phyloP scores from a whole-genome alignment of 176 grass and related monocot species.

The Guadua angustifolia region DNA sequence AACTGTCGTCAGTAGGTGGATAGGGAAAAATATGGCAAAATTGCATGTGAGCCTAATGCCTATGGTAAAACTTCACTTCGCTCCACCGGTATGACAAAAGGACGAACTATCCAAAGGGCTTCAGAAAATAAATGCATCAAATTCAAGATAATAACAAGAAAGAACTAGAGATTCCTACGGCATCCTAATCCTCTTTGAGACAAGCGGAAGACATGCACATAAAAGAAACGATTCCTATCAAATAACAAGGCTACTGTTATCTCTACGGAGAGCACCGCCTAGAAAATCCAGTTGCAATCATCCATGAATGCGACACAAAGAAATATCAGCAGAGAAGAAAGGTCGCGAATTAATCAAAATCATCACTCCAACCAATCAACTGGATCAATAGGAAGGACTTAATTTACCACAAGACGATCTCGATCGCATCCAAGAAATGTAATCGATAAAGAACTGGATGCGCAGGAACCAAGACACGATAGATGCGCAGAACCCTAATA shows the following conservation, averaged over 20 bases:
- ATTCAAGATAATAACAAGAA: slow-evolving; percentile 11
- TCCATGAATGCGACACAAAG: neutral
- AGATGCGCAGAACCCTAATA: too few species aligned
- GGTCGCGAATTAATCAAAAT: neutral
- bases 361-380: too few species aligned
- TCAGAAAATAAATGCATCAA: neutral
- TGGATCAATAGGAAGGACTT: too few species aligned
- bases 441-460: too few species aligned
- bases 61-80: neutral
- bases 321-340: neutral
- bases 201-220: neutral
- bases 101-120: neutral
- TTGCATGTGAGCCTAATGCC: neutral
- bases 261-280: neutral
- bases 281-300: slow-evolving; percentile 4
- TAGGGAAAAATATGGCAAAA: neutral
- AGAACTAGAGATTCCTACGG: neutral
- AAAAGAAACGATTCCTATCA: neutral
- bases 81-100: neutral
- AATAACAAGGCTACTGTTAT: neutral
- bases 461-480: too few species aligned
- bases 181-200: slow-evolving; percentile 2
- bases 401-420: too few species aligned
- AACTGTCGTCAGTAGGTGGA: neutral
- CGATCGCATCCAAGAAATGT: too few species aligned